Percentiles rank a stretch among this genome's conserved stretches.
phyloP scores from a whole-genome alignment of 2,329 filamentous ascomycete species.

The Helminthosporium solani region DNA sequence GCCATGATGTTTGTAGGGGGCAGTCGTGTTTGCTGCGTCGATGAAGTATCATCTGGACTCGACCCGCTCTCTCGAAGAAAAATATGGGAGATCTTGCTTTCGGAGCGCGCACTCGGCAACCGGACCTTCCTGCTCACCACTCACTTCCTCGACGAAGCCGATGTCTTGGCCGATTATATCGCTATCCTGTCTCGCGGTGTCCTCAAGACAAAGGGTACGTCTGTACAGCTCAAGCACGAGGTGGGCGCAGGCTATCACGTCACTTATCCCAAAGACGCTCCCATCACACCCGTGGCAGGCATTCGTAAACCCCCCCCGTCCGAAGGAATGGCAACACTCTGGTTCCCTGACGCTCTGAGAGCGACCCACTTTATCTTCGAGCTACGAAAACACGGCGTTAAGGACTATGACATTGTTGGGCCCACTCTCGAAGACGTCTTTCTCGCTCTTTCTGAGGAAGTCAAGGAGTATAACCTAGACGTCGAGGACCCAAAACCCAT shows the following conservation, averaged over 20 bases:
- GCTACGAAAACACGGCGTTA: slow-evolving; percentile 66
- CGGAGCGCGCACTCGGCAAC: slow-evolving; percentile 66
- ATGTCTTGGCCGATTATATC: slow-evolving; percentile 85
- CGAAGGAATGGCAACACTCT: slow-evolving; percentile 71
- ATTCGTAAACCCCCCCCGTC: slow-evolving; percentile 46
- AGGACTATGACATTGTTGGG: slow-evolving; percentile 80
- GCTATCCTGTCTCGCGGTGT: slow-evolving; percentile 83
- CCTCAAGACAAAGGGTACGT: slow-evolving; percentile 78
- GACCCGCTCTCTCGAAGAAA: slow-evolving; percentile 85
- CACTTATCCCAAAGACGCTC: slow-evolving; percentile 33
- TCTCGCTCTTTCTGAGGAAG: slow-evolving; percentile 79
- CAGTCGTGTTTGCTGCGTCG: slow-evolving; percentile 82
- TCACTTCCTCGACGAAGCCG: slow-evolving; percentile 91
- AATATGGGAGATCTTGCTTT: slow-evolving; percentile 90
- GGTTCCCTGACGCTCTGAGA: slow-evolving; percentile 66
- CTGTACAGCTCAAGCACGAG: slow-evolving; percentile 79
- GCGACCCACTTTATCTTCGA: slow-evolving; percentile 70
- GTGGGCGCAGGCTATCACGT: slow-evolving; percentile 84
- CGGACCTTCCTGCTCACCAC: slow-evolving; percentile 87
- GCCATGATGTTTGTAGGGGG: slow-evolving; percentile 95
- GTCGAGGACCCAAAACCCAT: slow-evolving; percentile 21
- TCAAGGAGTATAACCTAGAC: slow-evolving; percentile 55
- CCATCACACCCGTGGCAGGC: slow-evolving; percentile 50
- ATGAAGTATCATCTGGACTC: slow-evolving; percentile 86
- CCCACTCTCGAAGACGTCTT: slow-evolving; percentile 95